Evolutionary conservation across 2,329 filamentous ascomycete genomes (phyloP).

Genomic region (Cercospora sp.): DNA sequence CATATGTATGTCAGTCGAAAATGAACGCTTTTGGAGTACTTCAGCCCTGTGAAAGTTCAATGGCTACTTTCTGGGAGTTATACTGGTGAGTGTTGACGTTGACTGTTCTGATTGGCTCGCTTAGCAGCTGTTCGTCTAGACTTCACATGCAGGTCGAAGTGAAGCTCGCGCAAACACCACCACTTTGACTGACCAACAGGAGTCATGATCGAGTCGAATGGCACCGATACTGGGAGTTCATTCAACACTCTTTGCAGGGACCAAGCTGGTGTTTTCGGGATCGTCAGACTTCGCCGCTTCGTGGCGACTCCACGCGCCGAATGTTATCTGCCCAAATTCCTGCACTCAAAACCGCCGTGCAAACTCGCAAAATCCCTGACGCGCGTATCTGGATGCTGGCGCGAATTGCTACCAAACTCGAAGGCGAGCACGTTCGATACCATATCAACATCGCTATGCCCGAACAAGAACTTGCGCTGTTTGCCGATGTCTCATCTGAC

Average conservation of each 20-base stretch:
- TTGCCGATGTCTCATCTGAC: not conserved
- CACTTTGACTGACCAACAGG: not conserved
- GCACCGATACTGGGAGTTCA: not conserved
- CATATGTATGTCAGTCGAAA: constrained; percentile 1
- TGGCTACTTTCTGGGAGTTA: not conserved
- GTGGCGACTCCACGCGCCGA: not conserved
- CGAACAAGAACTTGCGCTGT: not conserved
- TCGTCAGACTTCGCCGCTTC: not conserved
- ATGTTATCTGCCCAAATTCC: not conserved
- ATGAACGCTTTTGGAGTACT: not conserved
- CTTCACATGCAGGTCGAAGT: not conserved
- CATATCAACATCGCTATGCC: not conserved
- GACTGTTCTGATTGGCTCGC: not conserved
- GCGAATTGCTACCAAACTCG: not conserved
- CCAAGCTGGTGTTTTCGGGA: not conserved
- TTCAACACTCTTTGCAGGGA: not conserved
- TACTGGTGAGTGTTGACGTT: not conserved
- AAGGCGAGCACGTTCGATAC: not conserved
- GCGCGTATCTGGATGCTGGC: not conserved
- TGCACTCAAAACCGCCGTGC: not conserved
- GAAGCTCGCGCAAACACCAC: not conserved
- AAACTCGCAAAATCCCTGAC: not conserved
- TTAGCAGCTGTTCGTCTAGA: not conserved
- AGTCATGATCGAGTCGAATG: not conserved
- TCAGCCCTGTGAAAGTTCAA: not conserved